A percentile compares a stretch with the other conserved stretches of the same genome.
These are phyloP conservation scores for Boeremia lycopersici DNA, from an alignment of 2,329 filamentous ascomycete species.

Conservation along the genomic window DNA sequence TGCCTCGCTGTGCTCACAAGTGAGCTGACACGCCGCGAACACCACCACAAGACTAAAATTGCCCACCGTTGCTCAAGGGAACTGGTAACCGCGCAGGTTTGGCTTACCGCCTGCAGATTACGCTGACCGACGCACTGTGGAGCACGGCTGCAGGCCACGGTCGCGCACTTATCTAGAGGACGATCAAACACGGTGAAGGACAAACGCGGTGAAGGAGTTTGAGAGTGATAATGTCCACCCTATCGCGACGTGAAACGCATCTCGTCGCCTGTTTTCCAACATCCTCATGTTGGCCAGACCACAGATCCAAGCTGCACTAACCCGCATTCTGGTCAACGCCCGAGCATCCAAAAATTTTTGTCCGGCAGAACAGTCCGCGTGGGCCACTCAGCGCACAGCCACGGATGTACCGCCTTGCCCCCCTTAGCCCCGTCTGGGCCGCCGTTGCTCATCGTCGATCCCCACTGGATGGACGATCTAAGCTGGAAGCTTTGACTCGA, in stretches of 20 bases:
- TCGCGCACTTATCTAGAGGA: neutral
- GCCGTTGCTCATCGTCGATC: constrained; percentile 30
- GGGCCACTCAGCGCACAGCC: constrained; percentile 24
- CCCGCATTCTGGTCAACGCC: constrained; percentile 27
- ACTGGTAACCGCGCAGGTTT: neutral
- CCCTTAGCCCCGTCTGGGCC: constrained; percentile 19
- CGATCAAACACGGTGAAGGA: constrained; percentile 16
- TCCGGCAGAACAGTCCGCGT: constrained; percentile 33
- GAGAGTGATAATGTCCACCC: neutral
- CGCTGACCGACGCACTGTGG: neutral
- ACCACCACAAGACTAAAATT: neutral
- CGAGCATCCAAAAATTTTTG: constrained; percentile 24
- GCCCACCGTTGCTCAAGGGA: constrained; percentile 13
- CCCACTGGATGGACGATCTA: constrained; percentile 33
- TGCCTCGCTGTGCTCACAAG: constrained; percentile 18
- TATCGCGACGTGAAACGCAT: constrained; percentile 28
- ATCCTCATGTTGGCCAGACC: constrained; percentile 29
- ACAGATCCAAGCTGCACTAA: constrained; percentile 20
- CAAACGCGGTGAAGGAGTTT: neutral
- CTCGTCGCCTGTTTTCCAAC: constrained; percentile 15
- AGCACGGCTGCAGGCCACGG: neutral
- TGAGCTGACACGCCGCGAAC: constrained; percentile 22
- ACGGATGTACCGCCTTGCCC: constrained; percentile 25
- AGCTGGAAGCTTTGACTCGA: constrained; percentile 16
- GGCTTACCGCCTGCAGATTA: neutral